Evolutionary conservation across 495 filamentous ascomycete species (phyloP), one percentile per base, ranked within the genome.

Genomic region (Neohortaea acidophila): DNA sequence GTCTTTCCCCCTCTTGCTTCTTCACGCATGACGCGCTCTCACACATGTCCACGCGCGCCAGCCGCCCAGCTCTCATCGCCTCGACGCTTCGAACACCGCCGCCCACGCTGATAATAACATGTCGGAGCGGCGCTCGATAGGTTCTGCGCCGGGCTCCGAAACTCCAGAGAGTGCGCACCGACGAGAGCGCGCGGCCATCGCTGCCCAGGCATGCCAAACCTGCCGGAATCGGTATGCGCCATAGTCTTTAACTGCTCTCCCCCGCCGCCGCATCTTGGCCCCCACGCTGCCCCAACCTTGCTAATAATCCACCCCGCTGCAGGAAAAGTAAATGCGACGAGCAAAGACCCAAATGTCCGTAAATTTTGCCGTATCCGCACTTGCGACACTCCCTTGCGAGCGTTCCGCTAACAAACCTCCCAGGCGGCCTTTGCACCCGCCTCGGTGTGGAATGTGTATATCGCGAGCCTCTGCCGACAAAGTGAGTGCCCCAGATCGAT

Each of bases 401-500:
- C 7, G 5, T 20, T 35, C 11, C 21, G 12, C 33, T 22, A 20
- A 22, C 33, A 22, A n/a, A n/a, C 6, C 5, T 3, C 1, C 2
- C 24, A 49, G 46, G 46, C 36, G 51, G 50, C 2, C 41, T 56
- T 2, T 58, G 54, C 38, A 28, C 36, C 22, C 43, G 54, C 59
- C 54, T 66, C 55, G 57, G 63, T 44, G 59, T 72, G 30, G 68
- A 72, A 31, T 76, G 72, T 59, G 59, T 60, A 45, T 76, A 75
- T 47, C 55, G 71, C 43, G 71, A 75, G 48, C 68, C 70, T 19
- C 65, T 70, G 51, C 71, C 71, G 37, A 76, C 72, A 21, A 76
- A 75, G 72, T 75, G 62, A 59, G 67, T 63, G 21, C 29, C 21
- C 32, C 40, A 19, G 15, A 21, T 28, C 15, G 43, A 56, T 27